Base-by-base conservation (phyloP, 345 rosid genomes). In the Arabidopsis thaliana region DNA sequence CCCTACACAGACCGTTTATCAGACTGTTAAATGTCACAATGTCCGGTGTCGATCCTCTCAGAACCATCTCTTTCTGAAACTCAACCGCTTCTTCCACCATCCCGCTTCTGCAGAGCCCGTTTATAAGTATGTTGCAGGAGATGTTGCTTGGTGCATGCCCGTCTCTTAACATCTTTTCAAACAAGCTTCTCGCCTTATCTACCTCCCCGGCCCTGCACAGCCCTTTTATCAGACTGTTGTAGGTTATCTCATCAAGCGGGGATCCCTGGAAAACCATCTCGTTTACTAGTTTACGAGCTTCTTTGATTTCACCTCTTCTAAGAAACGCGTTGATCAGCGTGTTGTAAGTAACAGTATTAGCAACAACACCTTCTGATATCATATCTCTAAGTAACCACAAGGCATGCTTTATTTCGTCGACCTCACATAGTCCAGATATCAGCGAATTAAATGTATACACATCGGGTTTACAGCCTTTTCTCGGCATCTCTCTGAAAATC, bases 251-350 rank as follows among this genome's bases (percentile, higher is more conserved):
- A 63, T 91, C 96, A 8, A 85, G 93, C 25, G 81, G 64, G 8
- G 86, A 91, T 59, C 97, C 97, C 67, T 87, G 87, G 72, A 86
- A 89, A 57, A 84, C 56, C 98, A 93, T 91, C 67, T 91, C 96
- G 8, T 84, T 87, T 2, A 89, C 87, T 67, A 91, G 91, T 76
- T 88, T 86, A 62, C 81, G 76, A 52, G 96, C 96, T 81, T 88
- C 96, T 79, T 85, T 85, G 63, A 86, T 76, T 24, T 75, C 86
- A 12, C 84, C 91, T 67, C 84, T 86, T 74, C 84, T 83, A 1
- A 91, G 57, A 82, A 84, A 88, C 14, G 90, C 85, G 32, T 69
- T 81, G 65, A 91, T 87, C 70, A 93, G 59, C 0, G 86, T 88
- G 76, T 93, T 93, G 86, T 87, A 91, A 49, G 98, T 93, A 33